phyloP scores from a whole-genome alignment of 139 green algal genomes.

The Edaphochlamys debaryana region DNA sequence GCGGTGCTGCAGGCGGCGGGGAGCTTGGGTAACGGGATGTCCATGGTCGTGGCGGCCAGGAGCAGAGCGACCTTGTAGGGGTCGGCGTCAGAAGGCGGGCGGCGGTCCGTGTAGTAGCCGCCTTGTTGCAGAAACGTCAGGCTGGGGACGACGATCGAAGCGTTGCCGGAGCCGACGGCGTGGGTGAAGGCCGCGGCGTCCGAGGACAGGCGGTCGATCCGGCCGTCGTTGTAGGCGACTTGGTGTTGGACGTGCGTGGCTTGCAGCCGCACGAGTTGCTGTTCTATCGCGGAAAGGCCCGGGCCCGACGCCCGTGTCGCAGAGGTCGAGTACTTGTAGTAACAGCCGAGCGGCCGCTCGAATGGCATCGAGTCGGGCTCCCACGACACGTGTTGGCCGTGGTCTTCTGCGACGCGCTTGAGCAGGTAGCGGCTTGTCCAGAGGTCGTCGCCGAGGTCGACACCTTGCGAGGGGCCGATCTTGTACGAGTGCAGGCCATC shows the following conservation, averaged over 20 bases:
- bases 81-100: conserved; percentile 77
- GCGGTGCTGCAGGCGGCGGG: background rate
- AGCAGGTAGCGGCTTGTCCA: conserved; percentile 81
- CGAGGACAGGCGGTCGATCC: conserved; percentile 26
- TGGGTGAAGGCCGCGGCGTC: conserved; percentile 58
- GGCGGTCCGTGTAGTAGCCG: conserved; percentile 81
- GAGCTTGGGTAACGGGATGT: conserved; percentile 47
- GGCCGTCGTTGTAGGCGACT: conserved; percentile 74
- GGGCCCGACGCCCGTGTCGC: conserved; percentile 55
- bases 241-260: conserved; percentile 72
- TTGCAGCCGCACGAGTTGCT: conserved; percentile 65
- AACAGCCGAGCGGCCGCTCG: conserved; percentile 65
- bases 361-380: conserved; percentile 69
- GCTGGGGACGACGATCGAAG: conserved; percentile 71
- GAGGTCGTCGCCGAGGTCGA: conserved; percentile 79
- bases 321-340: conserved; percentile 78
- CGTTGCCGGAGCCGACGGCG: conserved; percentile 66
- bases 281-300: conserved; percentile 68
- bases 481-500: conserved; percentile 61
- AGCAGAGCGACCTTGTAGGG: conserved; percentile 85
- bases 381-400: conserved; percentile 61
- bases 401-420: conserved; percentile 65
- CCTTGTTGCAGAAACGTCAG: conserved; percentile 48
- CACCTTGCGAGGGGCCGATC: conserved; percentile 73
- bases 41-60: conserved; percentile 79